Evolutionary conservation across 2,329 filamentous ascomycete species (phyloP).

Genomic region (Chalaropsis ovoidea): DNA sequence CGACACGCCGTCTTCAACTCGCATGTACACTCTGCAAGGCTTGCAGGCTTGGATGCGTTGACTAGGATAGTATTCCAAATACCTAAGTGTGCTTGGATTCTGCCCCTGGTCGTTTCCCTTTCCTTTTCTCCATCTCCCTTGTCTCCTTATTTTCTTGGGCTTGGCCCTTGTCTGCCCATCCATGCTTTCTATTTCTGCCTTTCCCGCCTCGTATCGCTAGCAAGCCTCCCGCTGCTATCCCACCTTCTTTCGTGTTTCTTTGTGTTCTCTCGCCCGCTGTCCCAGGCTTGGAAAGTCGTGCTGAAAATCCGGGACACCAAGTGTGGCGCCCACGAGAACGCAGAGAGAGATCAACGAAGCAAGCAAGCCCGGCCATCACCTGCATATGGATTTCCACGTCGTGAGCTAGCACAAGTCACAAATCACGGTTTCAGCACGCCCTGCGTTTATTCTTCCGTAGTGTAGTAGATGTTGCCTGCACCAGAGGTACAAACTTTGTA

Average conservation of each 20-base stretch:
- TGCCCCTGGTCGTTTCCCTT: too few species aligned
- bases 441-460: too few species aligned
- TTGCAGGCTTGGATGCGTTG: background rate
- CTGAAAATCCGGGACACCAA: background rate
- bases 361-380: background rate
- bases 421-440: too few species aligned
- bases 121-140: too few species aligned
- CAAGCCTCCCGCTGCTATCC: background rate
- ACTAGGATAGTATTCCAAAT: background rate
- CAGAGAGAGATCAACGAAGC: background rate
- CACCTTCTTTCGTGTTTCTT: background rate
- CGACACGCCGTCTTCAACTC: background rate
- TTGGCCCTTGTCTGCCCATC: background rate
- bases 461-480: too few species aligned
- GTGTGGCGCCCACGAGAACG: background rate
- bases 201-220: background rate
- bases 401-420: too few species aligned
- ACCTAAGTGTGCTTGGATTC: background rate
- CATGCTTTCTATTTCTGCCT: background rate
- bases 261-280: constrained; percentile 1
- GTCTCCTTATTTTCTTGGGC: too few species aligned
- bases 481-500: too few species aligned
- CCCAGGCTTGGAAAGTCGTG: background rate
- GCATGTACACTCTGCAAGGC: background rate
- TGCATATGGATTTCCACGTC: background rate